Evolutionary conservation across 495 filamentous ascomycete species (phyloP).

Genomic region (Pseudoneurospora amorphoporcata): DNA sequence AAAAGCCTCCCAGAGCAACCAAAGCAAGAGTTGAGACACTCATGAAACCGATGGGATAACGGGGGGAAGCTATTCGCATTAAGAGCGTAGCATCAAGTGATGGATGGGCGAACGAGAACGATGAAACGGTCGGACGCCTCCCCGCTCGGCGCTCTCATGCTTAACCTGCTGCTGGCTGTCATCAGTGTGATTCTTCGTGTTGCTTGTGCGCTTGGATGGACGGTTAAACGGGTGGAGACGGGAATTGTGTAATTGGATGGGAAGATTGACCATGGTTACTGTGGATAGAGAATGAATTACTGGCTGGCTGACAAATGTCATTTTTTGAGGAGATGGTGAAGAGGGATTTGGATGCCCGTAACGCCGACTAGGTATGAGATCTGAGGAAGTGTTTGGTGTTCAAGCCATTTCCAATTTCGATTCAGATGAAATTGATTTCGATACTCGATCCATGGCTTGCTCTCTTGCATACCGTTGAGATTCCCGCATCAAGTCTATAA

Average conservation of each 20-base stretch:
- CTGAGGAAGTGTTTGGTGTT: background rate
- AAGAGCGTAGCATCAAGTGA: background rate
- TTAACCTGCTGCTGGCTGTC: background rate
- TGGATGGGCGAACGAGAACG: background rate
- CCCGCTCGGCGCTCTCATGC: background rate
- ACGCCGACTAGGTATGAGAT: background rate
- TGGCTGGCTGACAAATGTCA: background rate
- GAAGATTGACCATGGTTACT: background rate
- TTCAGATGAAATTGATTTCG: background rate
- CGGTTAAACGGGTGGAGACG: background rate
- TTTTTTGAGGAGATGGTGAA: background rate
- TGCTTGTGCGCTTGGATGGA: background rate
- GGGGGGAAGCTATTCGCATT: background rate
- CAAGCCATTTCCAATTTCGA: background rate
- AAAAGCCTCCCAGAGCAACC: background rate
- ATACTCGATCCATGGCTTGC: background rate
- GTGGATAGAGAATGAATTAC: background rate
- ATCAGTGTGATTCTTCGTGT: background rate
- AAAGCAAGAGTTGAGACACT: background rate
- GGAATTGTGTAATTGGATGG: background rate
- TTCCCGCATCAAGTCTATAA: background rate
- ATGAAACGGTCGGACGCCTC: background rate
- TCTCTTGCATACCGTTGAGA: background rate
- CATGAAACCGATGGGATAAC: background rate
- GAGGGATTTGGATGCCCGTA: too few species aligned